Conservation (phyloP, 441 rosid genomes). For the Arabidopsis hybrid region DNA sequence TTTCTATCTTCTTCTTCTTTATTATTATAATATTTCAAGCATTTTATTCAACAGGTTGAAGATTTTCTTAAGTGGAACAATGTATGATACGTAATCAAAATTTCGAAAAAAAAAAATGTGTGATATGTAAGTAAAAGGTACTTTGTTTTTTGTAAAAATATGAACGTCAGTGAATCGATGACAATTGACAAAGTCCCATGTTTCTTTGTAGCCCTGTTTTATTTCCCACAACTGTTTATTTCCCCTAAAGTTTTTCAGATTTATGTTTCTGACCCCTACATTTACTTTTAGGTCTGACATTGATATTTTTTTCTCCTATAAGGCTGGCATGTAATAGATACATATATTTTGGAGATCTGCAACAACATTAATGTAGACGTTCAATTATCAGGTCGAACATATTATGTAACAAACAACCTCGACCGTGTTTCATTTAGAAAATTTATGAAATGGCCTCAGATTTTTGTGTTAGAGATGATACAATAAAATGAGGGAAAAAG, state of each 20-base stretch:
- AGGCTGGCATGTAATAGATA: not conserved
- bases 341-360: not conserved
- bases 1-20: too few relatives aligned
- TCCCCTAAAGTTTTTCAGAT: constrained; percentile 23
- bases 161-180: constrained; percentile 38
- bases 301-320: constrained; percentile 6
- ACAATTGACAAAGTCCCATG: constrained; percentile 40
- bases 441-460: not conserved
- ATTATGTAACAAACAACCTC: not conserved
- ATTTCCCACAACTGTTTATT: constrained; percentile 24
- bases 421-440: not conserved
- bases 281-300: constrained; percentile 29
- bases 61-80: not conserved
- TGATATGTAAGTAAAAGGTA: constrained; percentile 14
- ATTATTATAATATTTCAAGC: too few relatives aligned
- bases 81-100: constrained; percentile 15
- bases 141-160: constrained; percentile 20
- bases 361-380: constrained; percentile 6
- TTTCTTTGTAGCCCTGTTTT: constrained; percentile 25
- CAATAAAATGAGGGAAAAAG: not conserved
- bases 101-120: too few relatives aligned
- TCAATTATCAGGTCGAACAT: not conserved
- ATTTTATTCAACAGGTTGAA: not conserved
- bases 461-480: not conserved
- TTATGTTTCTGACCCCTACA: constrained; percentile 32